Evolutionary conservation across 169 alveolate species (phyloP).

Genomic region (Plasmodium gonderi): DNA sequence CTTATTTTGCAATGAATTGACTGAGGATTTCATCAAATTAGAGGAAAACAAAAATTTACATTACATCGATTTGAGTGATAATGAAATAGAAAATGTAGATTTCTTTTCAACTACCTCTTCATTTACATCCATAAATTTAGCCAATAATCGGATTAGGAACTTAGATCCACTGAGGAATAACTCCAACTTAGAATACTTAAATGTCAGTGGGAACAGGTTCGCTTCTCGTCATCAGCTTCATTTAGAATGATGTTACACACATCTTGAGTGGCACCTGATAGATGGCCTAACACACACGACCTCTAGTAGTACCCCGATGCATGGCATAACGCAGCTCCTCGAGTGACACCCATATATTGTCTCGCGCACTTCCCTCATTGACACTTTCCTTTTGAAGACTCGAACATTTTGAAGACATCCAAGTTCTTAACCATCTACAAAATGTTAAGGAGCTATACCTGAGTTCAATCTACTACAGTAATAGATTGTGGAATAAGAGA

Average conservation of each 20-base stretch:
- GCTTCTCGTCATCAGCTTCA: neutral
- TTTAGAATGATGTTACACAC: neutral
- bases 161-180: constrained; percentile 44
- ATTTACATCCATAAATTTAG: constrained; percentile 26
- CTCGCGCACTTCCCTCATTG: no score
- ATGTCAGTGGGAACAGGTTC: constrained; percentile 70
- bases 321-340: no score
- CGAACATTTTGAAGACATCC: constrained; percentile 53
- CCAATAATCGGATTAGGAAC: constrained; percentile 37
- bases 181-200: constrained; percentile 27
- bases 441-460: constrained; percentile 46
- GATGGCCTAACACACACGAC: neutral
- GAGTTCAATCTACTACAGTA: constrained; percentile 67
- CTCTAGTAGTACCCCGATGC: no score
- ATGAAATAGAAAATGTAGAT: constrained; percentile 38
- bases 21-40: constrained; percentile 33
- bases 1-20: constrained; percentile 44
- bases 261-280: neutral
- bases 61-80: constrained; percentile 66
- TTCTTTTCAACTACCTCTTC: constrained; percentile 17
- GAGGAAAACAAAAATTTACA: constrained; percentile 21
- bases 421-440: constrained; percentile 15
- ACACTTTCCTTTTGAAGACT: constrained; percentile 17
- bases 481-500: neutral
- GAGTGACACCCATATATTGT: no score